These are phyloP conservation scores for Hyaloperonospora brassicae DNA, from an alignment of 352 stramenopile genomes.

Conservation along the genomic window DNA sequence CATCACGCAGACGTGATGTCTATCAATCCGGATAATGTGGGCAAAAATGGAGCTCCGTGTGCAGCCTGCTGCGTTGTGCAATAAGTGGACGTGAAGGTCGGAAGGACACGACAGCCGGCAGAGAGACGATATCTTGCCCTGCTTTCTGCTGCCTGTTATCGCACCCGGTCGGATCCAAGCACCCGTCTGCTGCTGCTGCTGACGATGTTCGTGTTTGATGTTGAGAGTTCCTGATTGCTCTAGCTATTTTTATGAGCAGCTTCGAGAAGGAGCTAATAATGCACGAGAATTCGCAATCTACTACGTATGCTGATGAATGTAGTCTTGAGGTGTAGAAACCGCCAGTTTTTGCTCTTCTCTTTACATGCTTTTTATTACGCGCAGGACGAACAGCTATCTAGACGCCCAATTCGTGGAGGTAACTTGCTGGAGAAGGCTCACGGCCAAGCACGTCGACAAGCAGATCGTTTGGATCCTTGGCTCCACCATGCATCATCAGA, in stretches of 20 bases:
- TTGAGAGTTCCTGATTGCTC: slow-evolving; percentile 13
- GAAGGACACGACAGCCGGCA: slow-evolving; percentile 10
- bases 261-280: slow-evolving; percentile 22
- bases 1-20: slow-evolving; percentile 16
- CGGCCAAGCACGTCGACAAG: slow-evolving; percentile 59
- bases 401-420: slow-evolving; percentile 67
- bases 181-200: slow-evolving; percentile 2
- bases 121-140: slow-evolving; percentile 10
- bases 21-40: slow-evolving; percentile 22
- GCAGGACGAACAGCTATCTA: slow-evolving; percentile 8
- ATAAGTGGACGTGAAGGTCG: slow-evolving; percentile 28
- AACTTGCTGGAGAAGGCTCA: slow-evolving; percentile 47
- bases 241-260: slow-evolving; percentile 27
- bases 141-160: slow-evolving; percentile 1
- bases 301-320: slow-evolving; percentile 26
- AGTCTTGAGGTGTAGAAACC: slow-evolving; percentile 6
- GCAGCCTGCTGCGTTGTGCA: slow-evolving; percentile 63
- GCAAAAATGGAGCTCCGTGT: slow-evolving; percentile 42
- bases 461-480: slow-evolving; percentile 82
- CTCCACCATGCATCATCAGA: slow-evolving; percentile 80
- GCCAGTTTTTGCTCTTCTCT: neutral
- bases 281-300: slow-evolving; percentile 28
- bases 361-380: neutral
- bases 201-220: slow-evolving; percentile 9
- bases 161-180: neutral